Percentiles rank a stretch among this genome's conserved stretches.
These are phyloP conservation scores for Leccinum imitatum DNA, from an alignment of 768 basidiomycete genomes.

Conservation along the genomic window DNA sequence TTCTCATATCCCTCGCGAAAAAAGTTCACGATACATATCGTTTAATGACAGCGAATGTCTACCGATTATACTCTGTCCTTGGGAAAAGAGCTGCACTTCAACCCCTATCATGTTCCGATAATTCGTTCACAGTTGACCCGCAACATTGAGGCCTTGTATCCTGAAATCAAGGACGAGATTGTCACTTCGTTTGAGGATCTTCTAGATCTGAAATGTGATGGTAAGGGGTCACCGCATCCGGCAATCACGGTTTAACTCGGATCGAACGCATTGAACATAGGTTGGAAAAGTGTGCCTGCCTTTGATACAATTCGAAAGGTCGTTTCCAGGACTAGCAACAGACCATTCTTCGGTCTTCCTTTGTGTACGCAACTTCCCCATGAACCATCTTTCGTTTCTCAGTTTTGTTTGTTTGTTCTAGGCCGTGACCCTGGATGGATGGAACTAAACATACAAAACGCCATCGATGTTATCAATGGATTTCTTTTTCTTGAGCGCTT, in stretches of 20 bases:
- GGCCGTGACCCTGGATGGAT: constrained; percentile 1
- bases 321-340: background rate
- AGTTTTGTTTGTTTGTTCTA: background rate
- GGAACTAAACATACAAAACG: background rate
- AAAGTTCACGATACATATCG: no score
- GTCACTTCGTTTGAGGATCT: constrained; percentile 38
- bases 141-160: constrained; percentile 38
- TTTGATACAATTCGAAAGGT: background rate
- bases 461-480: background rate
- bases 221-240: background rate
- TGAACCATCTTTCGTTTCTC: background rate
- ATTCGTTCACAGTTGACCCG: constrained; percentile 34
- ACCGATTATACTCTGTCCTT: constrained; percentile 7
- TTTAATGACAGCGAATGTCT: constrained; percentile 35
- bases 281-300: background rate
- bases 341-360: background rate
- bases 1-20: background rate
- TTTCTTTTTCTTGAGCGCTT: background rate
- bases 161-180: constrained; percentile 47
- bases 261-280: background rate
- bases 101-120: constrained; percentile 27
- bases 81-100: constrained; percentile 22
- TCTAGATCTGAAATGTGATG: constrained; percentile 22
- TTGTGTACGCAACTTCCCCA: background rate
- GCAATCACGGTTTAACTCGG: background rate